A percentile compares a stretch with the other conserved stretches of the same genome.
Conservation (phyloP, 345 rosid genomes). For the Salix exigua region DNA sequence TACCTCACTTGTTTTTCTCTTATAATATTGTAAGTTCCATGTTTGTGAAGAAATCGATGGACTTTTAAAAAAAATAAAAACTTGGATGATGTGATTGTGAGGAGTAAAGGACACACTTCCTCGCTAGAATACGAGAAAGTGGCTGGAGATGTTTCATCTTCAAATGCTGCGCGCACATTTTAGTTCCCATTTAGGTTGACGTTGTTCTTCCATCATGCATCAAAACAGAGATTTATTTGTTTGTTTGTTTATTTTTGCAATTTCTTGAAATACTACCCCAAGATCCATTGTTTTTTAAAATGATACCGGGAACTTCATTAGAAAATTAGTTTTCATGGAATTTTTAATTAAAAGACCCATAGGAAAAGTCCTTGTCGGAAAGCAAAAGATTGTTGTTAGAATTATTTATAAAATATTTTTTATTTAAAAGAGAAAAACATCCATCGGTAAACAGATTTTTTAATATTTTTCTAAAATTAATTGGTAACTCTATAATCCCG, state of each 20-base stretch:
- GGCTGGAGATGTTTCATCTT: neutral
- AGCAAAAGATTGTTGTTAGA: no score
- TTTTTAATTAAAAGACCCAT: no score
- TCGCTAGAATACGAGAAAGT: conserved; percentile 2
- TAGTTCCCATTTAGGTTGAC: neutral
- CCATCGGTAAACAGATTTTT: no score
- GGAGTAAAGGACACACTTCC: neutral
- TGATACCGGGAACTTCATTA: no score
- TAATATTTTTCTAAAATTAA: no score
- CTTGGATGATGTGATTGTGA: neutral
- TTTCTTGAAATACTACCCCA: no score
- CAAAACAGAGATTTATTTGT: neutral
- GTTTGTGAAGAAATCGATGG: neutral
- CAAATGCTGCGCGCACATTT: neutral
- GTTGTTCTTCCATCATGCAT: neutral
- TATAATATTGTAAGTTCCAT: neutral
- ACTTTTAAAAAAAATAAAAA: neutral
- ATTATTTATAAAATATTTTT: no score
- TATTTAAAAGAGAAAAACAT: no score
- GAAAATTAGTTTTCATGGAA: no score
- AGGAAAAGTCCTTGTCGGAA: no score
- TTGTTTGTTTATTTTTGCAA: neutral
- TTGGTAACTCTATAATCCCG: no score
- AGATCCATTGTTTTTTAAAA: no score
- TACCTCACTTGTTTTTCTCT: neutral